A percentile compares a stretch with the other conserved stretches of the same genome.
Evolutionary conservation across 768 basidiomycete genomes (phyloP).

Genomic region (Gautieria morchelliformis): DNA sequence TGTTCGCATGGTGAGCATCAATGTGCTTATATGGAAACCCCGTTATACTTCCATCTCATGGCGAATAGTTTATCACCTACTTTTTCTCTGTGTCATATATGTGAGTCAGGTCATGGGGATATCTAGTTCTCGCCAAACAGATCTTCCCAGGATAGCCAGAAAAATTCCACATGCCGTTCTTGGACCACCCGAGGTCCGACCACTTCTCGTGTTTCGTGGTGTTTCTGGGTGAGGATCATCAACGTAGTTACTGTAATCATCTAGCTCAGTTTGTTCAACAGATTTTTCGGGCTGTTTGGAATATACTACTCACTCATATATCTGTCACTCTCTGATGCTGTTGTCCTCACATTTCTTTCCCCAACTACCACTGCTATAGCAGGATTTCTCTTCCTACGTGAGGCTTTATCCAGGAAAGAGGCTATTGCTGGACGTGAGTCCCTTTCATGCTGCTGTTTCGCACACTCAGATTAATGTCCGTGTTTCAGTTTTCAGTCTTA

Average conservation of each 20-base stretch:
- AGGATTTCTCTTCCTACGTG: slow-evolving; percentile 53
- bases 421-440: slow-evolving; percentile 41
- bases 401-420: slow-evolving; percentile 46
- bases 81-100: slow-evolving; percentile 43
- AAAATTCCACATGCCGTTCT: slow-evolving; percentile 48
- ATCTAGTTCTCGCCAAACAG: neutral
- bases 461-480: neutral
- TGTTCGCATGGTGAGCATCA: slow-evolving; percentile 44
- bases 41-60: neutral
- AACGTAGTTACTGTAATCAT: neutral
- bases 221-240: slow-evolving; percentile 42
- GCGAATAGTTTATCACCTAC: slow-evolving; percentile 39
- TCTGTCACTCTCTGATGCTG: slow-evolving; percentile 70
- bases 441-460: neutral
- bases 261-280: slow-evolving; percentile 17
- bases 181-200: slow-evolving; percentile 61
- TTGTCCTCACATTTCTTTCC: slow-evolving; percentile 64
- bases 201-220: slow-evolving; percentile 48
- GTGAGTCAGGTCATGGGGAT: slow-evolving; percentile 17
- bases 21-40: neutral
- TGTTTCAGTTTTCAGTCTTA: slow-evolving; percentile 46
- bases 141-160: slow-evolving; percentile 23
- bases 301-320: slow-evolving; percentile 66
- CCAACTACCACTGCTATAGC: slow-evolving; percentile 57
- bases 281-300: slow-evolving; percentile 64